phyloP scores from a whole-genome alignment of 176 grass and related monocot species.

The Neostapfia colusana region DNA sequence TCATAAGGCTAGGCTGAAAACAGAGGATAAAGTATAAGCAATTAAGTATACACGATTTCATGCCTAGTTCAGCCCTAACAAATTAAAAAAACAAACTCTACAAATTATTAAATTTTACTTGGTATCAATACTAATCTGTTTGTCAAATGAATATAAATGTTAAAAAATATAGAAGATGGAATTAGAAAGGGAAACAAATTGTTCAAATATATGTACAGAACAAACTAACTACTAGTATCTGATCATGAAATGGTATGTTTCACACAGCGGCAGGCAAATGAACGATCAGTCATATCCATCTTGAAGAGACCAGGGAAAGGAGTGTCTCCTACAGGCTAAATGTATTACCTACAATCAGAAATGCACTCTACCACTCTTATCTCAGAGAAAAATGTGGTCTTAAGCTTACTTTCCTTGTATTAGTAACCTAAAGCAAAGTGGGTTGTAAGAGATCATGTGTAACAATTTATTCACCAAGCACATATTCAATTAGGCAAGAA shows the following conservation, averaged over 20 bases:
- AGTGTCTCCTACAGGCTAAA: neutral
- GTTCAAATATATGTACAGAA: neutral
- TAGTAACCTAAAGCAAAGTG: neutral
- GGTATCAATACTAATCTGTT: neutral
- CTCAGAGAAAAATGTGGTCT: neutral
- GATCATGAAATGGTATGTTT: neutral
- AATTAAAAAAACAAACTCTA: neutral
- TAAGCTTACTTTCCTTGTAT: neutral
- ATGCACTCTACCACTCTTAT: neutral
- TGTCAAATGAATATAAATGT: neutral
- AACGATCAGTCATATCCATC: neutral
- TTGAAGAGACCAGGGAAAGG: neutral
- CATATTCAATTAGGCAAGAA: neutral
- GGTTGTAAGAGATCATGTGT: neutral
- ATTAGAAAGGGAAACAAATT: neutral
- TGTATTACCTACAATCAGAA: neutral
- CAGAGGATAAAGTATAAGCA: slow-evolving; percentile 23
- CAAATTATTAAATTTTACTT: neutral
- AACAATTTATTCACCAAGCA: neutral
- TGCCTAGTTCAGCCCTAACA: neutral
- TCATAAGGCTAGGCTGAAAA: slow-evolving; percentile 62
- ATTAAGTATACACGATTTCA: neutral
- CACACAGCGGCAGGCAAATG: neutral
- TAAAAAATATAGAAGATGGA: neutral
- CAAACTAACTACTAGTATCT: neutral